These are phyloP conservation scores for Alternaria sp. DNA, from an alignment of 2,329 filamentous ascomycete genomes.

Conservation along the genomic window DNA sequence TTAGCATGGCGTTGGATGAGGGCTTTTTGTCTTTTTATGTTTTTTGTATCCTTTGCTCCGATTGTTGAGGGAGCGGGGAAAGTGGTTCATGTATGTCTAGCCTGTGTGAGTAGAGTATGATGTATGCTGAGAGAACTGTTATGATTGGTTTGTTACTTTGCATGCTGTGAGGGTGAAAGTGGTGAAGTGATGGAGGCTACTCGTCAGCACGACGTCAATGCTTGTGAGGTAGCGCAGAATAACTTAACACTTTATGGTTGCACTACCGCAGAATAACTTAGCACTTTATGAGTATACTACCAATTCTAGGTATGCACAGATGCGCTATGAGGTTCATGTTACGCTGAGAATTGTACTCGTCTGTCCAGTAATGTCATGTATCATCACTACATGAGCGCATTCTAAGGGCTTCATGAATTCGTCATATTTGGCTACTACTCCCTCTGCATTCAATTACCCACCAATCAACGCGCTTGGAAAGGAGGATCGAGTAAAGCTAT, in stretches of 20 bases:
- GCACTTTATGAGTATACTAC: not conserved
- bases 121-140: not conserved
- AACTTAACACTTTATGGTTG: not conserved
- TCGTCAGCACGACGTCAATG: not conserved
- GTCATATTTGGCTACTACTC: not conserved
- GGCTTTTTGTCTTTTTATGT: not conserved
- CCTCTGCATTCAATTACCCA: not conserved
- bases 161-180: not conserved
- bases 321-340: not conserved
- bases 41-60: not conserved
- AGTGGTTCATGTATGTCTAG: not conserved
- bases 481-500: not conserved
- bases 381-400: too few species aligned
- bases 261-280: not conserved
- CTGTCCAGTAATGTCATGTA: too few species aligned
- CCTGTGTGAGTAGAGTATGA: constrained; percentile 1
- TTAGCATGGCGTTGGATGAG: constrained; percentile 29
- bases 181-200: not conserved
- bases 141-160: not conserved
- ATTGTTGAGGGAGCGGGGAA: not conserved
- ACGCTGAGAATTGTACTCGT: not conserved
- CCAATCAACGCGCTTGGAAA: not conserved
- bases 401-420: too few species aligned
- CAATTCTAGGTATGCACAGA: not conserved
- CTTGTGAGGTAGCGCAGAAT: not conserved